Percentiles rank a stretch among this genome's conserved stretches.
Evolutionary conservation across 257 asterid genomes (phyloP).

Genomic region (Lycium ferocissimum): DNA sequence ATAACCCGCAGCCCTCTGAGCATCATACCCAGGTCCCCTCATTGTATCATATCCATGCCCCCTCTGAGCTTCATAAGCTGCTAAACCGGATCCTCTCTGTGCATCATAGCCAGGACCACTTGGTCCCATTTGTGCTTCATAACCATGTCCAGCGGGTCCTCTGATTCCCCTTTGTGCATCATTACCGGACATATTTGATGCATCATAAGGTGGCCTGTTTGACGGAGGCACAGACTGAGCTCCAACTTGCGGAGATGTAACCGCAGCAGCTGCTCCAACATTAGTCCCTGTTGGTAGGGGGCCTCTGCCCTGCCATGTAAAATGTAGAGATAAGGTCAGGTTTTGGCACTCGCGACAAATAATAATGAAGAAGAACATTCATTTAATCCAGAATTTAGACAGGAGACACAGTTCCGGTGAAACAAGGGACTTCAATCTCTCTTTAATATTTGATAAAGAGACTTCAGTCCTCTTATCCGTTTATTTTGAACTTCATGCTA

Average conservation of each 20-base stretch:
- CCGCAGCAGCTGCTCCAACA: constrained; percentile 48
- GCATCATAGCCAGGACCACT: constrained; percentile 52
- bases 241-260: constrained; percentile 54
- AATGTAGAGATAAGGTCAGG: constrained; percentile 20
- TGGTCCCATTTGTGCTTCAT: constrained; percentile 47
- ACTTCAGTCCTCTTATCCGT: background rate
- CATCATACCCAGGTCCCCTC: constrained; percentile 45
- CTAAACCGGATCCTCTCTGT: constrained; percentile 45
- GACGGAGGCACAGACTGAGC: constrained; percentile 53
- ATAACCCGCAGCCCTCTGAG: constrained; percentile 45
- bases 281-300: constrained; percentile 53
- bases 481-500: background rate
- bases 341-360: background rate
- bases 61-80: constrained; percentile 52
- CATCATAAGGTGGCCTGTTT: constrained; percentile 51
- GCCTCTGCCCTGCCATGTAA: constrained; percentile 55
- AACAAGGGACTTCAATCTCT: background rate
- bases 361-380: background rate
- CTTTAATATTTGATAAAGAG: background rate
- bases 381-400: background rate
- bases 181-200: constrained; percentile 50
- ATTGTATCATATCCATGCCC: constrained; percentile 52
- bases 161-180: constrained; percentile 44
- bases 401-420: background rate
- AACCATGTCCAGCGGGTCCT: constrained; percentile 48